Evolutionary conservation across 306 rosid genomes (phyloP).

Genomic region (Inga oerstediana): DNA sequence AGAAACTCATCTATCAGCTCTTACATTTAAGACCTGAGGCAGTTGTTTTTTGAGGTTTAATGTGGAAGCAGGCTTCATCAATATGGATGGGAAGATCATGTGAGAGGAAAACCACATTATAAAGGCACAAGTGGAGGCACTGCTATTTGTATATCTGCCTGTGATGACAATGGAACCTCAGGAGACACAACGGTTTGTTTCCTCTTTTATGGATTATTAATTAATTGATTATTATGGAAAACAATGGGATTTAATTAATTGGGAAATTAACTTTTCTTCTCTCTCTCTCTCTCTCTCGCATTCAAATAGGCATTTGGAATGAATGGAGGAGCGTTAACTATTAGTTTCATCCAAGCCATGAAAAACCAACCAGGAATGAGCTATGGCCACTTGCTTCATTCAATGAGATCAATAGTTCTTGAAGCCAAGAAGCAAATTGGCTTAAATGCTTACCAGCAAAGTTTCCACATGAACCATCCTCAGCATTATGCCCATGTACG

Average conservation of each 20-base stretch:
- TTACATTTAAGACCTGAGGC: neutral
- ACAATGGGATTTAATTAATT: neutral
- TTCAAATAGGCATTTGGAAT: neutral
- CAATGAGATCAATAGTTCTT: constrained; percentile 35
- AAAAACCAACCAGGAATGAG: constrained; percentile 33
- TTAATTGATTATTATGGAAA: neutral
- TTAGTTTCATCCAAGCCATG: constrained; percentile 38
- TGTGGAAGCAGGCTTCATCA: constrained; percentile 6
- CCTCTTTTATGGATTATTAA: neutral
- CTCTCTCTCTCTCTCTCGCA: neutral
- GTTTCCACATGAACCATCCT: neutral
- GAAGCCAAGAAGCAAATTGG: constrained; percentile 35
- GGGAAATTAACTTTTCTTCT: neutral
- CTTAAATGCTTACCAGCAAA: neutral
- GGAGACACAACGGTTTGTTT: constrained; percentile 17
- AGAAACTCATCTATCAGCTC: neutral
- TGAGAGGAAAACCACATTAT: neutral
- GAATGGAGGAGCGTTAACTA: constrained; percentile 44
- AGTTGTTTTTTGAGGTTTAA: neutral
- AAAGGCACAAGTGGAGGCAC: constrained; percentile 28
- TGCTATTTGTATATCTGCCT: constrained; percentile 24
- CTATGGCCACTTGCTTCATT: constrained; percentile 34
- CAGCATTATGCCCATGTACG: constrained; percentile 46
- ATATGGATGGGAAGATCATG: constrained; percentile 4
- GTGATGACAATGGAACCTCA: constrained; percentile 19